A percentile compares a stretch with the other conserved stretches of the same genome.
Conservation (phyloP, 257 asterid genomes). For the Anisodus acutangulus region DNA sequence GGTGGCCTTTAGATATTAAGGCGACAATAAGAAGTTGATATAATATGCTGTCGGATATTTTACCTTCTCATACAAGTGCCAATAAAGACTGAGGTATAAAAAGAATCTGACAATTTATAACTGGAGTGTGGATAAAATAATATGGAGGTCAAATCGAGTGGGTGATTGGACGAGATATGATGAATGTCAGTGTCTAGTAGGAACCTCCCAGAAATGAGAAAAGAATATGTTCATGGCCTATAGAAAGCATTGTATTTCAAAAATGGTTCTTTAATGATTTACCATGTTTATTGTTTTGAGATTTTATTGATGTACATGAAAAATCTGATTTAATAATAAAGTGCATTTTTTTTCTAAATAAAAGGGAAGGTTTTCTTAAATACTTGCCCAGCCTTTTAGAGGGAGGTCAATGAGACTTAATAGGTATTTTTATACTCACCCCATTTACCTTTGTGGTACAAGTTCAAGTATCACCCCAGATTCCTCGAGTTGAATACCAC, state of each 20-base stretch:
- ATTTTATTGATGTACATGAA: background rate
- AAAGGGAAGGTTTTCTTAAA: background rate
- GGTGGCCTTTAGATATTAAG: background rate
- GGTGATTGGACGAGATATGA: background rate
- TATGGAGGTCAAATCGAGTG: background rate
- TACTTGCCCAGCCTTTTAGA: background rate
- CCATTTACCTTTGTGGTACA: background rate
- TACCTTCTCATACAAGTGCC: constrained; percentile 3
- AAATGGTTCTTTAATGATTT: constrained; percentile 6
- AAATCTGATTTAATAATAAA: background rate
- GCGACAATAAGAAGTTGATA: constrained; percentile 6
- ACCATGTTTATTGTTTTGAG: constrained; percentile 22
- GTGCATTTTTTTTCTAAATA: background rate
- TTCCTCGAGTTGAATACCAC: background rate
- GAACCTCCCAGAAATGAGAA: constrained; percentile 1
- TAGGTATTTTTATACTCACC: background rate
- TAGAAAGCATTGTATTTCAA: background rate
- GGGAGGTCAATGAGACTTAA: background rate
- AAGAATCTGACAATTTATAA: background rate
- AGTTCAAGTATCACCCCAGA: constrained; percentile 8
- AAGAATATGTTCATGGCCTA: background rate
- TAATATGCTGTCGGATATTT: background rate
- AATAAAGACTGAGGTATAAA: background rate
- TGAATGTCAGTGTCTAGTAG: background rate
- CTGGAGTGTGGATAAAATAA: no score